A percentile compares a stretch with the other conserved stretches of the same genome.
phyloP scores from a whole-genome alignment of 108 stramenopile genomes.

The Skeletonema grethae region DNA sequence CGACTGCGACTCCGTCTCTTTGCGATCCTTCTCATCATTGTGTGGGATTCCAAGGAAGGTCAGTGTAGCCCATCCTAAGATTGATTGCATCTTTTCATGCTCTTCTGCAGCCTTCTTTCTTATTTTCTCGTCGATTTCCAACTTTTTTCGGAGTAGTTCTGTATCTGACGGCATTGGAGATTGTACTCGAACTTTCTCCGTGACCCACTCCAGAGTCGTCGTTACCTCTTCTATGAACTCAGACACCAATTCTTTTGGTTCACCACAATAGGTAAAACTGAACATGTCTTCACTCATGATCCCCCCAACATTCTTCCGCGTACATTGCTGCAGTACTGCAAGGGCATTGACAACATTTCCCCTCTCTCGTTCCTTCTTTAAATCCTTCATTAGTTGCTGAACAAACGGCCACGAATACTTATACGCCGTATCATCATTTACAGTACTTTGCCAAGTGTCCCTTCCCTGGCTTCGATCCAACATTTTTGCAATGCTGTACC shows the following conservation, averaged over 20 bases:
- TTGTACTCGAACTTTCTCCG: slow-evolving; percentile 33
- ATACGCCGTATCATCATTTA: slow-evolving; percentile 62
- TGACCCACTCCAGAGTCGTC: slow-evolving; percentile 79
- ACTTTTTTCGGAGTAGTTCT: slow-evolving; percentile 3
- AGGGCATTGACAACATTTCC: slow-evolving; percentile 61
- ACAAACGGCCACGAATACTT: slow-evolving; percentile 87
- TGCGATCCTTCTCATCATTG: background rate
- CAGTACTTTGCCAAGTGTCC: slow-evolving; percentile 59
- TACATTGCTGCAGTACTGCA: slow-evolving; percentile 87
- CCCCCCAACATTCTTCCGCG: slow-evolving; percentile 89
- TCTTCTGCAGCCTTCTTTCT: slow-evolving; percentile 24
- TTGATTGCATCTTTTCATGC: slow-evolving; percentile 35
- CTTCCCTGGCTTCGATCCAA: slow-evolving; percentile 81
- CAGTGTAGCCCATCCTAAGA: slow-evolving; percentile 40
- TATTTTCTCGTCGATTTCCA: slow-evolving; percentile 4
- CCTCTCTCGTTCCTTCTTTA: slow-evolving; percentile 59
- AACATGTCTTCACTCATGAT: slow-evolving; percentile 90
- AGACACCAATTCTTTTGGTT: slow-evolving; percentile 72
- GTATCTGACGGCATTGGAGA: background rate
- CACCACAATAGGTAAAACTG: slow-evolving; percentile 80
- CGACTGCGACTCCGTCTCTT: slow-evolving; percentile 7
- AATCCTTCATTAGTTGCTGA: slow-evolving; percentile 62
- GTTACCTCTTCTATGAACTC: slow-evolving; percentile 82
- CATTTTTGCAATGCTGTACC: slow-evolving; percentile 66
- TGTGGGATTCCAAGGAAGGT: background rate